Conservation (phyloP, 202 grass and related monocot genomes). For the Zizania palustris region DNA sequence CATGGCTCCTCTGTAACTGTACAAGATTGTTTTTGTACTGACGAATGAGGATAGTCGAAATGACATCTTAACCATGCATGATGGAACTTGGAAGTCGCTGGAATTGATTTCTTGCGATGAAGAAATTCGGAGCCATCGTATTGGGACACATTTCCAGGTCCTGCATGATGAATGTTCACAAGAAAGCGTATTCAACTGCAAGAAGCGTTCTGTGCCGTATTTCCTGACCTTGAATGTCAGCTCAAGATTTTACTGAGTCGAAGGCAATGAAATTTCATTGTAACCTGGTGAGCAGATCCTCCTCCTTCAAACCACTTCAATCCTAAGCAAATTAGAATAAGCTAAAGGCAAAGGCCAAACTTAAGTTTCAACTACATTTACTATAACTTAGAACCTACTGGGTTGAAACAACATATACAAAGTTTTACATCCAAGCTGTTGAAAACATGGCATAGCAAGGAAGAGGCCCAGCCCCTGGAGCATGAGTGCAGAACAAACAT, state of each 20-base stretch:
- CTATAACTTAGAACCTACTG: too few species aligned
- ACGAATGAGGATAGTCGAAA: background rate
- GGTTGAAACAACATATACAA: too few species aligned
- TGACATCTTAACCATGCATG: slow-evolving; percentile 5
- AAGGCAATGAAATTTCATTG: too few species aligned
- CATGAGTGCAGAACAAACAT: background rate
- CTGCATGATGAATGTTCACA: slow-evolving; percentile 17
- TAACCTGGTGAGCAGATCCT: too few species aligned
- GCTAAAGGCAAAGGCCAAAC: too few species aligned
- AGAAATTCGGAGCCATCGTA: background rate
- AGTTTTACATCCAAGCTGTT: too few species aligned
- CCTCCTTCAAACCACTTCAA: too few species aligned
- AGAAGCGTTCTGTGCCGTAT: background rate
- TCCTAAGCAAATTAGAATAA: too few species aligned
- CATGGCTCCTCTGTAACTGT: background rate
- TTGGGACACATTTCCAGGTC: slow-evolving; percentile 9
- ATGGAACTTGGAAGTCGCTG: background rate
- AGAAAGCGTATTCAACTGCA: slow-evolving; percentile 26
- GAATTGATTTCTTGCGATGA: background rate
- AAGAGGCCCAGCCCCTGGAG: background rate
- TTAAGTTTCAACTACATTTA: too few species aligned
- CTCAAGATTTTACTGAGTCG: background rate
- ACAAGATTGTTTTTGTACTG: background rate
- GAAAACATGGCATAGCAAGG: background rate
- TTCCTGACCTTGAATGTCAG: background rate